phyloP scores from a whole-genome alignment of 2,329 filamentous ascomycete genomes.

The Fusarium nurragi region DNA sequence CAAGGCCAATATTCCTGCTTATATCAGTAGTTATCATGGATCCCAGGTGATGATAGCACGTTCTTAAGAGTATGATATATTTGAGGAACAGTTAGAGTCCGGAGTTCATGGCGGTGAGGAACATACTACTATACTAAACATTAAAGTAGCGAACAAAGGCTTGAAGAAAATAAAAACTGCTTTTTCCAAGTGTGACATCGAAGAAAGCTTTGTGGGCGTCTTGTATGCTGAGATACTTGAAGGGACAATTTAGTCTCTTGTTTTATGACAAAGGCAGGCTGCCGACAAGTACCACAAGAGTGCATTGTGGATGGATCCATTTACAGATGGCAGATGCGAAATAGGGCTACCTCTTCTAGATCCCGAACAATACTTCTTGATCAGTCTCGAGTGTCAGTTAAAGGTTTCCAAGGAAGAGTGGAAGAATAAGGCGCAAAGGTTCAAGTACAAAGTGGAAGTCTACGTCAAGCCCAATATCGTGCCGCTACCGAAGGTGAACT shows the following conservation, averaged over 20 bases:
- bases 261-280: background rate
- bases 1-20: too few species aligned
- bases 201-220: too few species aligned
- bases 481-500: background rate
- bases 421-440: background rate
- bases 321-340: background rate
- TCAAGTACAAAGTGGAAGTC: background rate
- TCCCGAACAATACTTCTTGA: background rate
- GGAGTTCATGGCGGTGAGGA: too few species aligned
- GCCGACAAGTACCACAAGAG: rapidly evolving
- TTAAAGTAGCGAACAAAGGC: too few species aligned
- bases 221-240: too few species aligned
- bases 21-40: too few species aligned
- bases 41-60: too few species aligned
- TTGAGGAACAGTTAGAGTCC: too few species aligned
- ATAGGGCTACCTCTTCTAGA: rapidly evolving
- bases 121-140: too few species aligned
- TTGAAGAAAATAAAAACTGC: background rate
- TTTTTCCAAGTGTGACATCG: rapidly evolving
- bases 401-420: background rate
- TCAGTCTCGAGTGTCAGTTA: background rate
- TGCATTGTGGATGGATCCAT: background rate
- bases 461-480: background rate
- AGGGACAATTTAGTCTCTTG: background rate
- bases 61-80: too few species aligned